These are phyloP conservation scores for Globisporangium nunn DNA, from an alignment of 352 stramenopile genomes.

Conservation along the genomic window DNA sequence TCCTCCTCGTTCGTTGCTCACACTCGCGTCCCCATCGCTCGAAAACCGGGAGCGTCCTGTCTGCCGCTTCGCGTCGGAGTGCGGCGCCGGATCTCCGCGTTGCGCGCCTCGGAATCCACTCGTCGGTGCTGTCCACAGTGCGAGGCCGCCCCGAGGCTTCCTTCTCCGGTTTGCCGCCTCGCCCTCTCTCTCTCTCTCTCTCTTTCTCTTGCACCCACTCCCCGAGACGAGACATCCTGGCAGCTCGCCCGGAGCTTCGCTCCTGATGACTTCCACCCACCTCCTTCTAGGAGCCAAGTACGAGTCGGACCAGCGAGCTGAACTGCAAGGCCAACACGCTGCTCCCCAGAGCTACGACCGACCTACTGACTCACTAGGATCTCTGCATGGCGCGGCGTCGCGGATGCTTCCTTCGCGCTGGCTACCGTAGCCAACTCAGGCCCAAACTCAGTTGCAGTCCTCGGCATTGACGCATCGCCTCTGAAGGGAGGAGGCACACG, in stretches of 20 bases:
- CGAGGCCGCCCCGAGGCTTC: no score
- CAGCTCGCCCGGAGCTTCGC: background rate
- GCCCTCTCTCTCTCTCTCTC: no score
- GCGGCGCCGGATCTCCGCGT: no score
- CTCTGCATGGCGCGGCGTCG: background rate
- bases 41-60: no score
- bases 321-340: background rate
- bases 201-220: background rate
- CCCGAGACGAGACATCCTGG: constrained; percentile 2
- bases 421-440: constrained; percentile 1
- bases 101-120: no score
- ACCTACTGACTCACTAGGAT: background rate
- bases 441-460: background rate
- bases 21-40: no score
- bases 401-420: background rate
- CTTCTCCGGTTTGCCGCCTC: no score
- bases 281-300: background rate
- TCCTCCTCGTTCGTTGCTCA: no score
- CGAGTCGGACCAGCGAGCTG: constrained; percentile 1
- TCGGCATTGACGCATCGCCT: no score
- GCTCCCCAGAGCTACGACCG: background rate
- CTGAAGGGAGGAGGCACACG: background rate
- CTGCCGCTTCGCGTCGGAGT: no score
- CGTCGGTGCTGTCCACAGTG: no score
- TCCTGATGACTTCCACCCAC: background rate